Conservation (phyloP, 2,329 filamentous ascomycete genomes). For the Whalleya microplaca region DNA sequence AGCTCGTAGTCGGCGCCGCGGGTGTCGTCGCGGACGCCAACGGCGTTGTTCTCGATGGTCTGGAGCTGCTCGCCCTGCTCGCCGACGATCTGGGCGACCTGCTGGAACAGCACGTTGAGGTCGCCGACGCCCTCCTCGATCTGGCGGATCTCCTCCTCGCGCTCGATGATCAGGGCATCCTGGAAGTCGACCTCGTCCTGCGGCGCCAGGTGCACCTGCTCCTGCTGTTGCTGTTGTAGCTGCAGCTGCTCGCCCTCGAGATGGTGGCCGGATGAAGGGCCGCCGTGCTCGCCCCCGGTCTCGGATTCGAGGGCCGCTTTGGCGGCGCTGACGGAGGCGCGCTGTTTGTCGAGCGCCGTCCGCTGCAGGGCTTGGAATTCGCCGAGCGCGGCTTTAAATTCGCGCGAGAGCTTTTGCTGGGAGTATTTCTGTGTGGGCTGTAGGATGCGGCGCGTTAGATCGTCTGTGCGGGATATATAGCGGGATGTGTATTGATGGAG, state of each 20-base stretch:
- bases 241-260: conserved; percentile 50
- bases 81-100: conserved; percentile 95
- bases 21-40: conserved; percentile 80
- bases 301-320: conserved; percentile 74
- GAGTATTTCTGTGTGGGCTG: conserved; percentile 96
- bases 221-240: conserved; percentile 63
- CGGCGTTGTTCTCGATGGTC: conserved; percentile 86
- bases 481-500: background rate
- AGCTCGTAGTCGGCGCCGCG: conserved; percentile 85
- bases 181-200: conserved; percentile 98
- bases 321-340: conserved; percentile 81
- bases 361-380: conserved; percentile 95
- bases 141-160: conserved; percentile 94
- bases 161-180: conserved; percentile 91
- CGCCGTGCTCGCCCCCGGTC: conserved; percentile 31
- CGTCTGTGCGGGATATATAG: background rate
- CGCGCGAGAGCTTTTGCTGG: conserved; percentile 90
- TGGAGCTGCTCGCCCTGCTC: conserved; percentile 91
- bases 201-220: conserved; percentile 79
- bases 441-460: conserved; percentile 8
- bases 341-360: conserved; percentile 87
- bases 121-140: conserved; percentile 97
- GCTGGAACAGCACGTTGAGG: conserved; percentile 93
- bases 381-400: conserved; percentile 85
- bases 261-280: conserved; percentile 25